These are phyloP conservation scores for Alternaria rosae DNA, from an alignment of 2,329 filamentous ascomycete species.

Conservation along the genomic window DNA sequence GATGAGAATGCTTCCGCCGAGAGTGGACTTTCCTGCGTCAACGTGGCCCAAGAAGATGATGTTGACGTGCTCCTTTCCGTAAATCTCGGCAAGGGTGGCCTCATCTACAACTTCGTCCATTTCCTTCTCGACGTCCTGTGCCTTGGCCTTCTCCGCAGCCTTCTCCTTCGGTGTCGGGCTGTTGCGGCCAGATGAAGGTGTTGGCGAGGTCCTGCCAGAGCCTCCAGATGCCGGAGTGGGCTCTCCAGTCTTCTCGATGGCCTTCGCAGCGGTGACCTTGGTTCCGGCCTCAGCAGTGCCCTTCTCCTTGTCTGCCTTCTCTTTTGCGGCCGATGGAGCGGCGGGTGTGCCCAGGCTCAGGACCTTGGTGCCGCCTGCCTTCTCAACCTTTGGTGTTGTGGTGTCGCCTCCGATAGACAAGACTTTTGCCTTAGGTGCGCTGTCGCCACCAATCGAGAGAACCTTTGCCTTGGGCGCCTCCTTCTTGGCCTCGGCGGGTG, in stretches of 20 bases:
- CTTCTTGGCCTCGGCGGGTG: constrained; percentile 48
- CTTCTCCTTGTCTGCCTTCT: constrained; percentile 54
- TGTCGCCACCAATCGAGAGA: constrained; percentile 67
- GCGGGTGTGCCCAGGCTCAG: constrained; percentile 72
- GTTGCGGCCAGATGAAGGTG: constrained; percentile 82
- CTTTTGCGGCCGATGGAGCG: constrained; percentile 59
- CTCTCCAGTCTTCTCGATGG: constrained; percentile 89
- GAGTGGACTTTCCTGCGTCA: constrained; percentile 95
- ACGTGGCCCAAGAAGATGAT: constrained; percentile 98
- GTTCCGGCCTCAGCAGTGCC: constrained; percentile 71
- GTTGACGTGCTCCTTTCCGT: constrained; percentile 92
- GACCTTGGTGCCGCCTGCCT: constrained; percentile 68
- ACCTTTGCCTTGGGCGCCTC: constrained; percentile 67
- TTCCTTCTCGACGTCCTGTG: constrained; percentile 84
- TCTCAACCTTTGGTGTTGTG: constrained; percentile 62
- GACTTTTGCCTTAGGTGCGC: constrained; percentile 65
- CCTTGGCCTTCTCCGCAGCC: constrained; percentile 67
- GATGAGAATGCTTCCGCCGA: constrained; percentile 92
- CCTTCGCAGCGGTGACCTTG: constrained; percentile 86
- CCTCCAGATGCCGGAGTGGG: constrained; percentile 59
- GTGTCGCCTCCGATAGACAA: constrained; percentile 66
- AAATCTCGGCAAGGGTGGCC: constrained; percentile 89
- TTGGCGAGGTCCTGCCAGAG: constrained; percentile 77
- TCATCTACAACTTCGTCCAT: constrained; percentile 81
- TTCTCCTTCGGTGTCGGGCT: constrained; percentile 75